Evolutionary conservation across 1,284 basidiomycete genomes (phyloP).

Genomic region (Microbotryum intermedium): DNA sequence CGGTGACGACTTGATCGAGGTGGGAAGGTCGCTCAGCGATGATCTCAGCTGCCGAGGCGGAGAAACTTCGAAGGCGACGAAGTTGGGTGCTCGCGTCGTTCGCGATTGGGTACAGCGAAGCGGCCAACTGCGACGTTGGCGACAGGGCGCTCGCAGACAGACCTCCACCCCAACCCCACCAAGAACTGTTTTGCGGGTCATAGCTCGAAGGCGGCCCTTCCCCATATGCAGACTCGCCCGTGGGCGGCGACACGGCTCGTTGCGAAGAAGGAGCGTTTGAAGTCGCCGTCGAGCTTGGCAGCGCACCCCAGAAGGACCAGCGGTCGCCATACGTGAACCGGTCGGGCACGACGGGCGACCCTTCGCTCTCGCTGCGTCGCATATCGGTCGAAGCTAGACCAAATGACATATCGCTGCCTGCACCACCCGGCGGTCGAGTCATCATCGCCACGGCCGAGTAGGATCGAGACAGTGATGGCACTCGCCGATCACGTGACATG

Average conservation of each 20-base stretch:
- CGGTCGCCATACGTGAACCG: not conserved
- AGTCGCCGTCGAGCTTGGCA: not conserved
- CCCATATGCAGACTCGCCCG: not conserved
- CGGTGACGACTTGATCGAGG: not conserved
- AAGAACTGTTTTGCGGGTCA: not conserved
- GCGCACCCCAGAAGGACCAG: not conserved
- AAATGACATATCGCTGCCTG: not conserved
- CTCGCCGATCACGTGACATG: no score
- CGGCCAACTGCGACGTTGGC: not conserved
- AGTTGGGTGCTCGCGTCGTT: not conserved
- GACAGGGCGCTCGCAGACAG: not conserved
- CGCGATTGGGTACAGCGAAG: not conserved
- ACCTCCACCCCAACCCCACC: constrained; percentile 3
- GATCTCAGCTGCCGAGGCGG: not conserved
- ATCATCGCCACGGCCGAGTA: not conserved
- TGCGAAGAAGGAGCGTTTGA: not conserved
- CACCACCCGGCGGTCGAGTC: not conserved
- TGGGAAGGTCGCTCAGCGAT: not conserved
- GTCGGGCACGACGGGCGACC: not conserved
- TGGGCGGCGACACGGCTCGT: not conserved
- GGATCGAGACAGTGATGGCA: no score
- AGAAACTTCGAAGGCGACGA: not conserved
- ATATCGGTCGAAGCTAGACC: constrained; percentile 1
- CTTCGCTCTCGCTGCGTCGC: constrained; percentile 4
- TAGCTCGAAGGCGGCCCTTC: no score